A percentile compares a stretch with the other conserved stretches of the same genome.
phyloP scores from a whole-genome alignment of 129 eudicot genomes.

The Solidago caesia region DNA sequence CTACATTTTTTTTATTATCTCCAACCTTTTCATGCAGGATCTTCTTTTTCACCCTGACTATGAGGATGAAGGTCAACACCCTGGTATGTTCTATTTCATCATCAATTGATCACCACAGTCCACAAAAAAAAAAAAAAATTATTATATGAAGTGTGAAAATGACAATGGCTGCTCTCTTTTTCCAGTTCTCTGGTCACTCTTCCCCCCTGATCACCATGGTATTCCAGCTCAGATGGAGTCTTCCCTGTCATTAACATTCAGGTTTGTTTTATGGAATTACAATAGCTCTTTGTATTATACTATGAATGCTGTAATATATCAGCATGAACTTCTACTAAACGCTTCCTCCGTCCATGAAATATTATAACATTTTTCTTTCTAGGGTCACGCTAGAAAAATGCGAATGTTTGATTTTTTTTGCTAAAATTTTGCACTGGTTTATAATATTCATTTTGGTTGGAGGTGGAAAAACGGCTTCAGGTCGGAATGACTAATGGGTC shows the following conservation, averaged over 20 bases:
- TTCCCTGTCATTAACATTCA: conserved; percentile 82
- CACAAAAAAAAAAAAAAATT: background rate
- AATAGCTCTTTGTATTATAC: background rate
- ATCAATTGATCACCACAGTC: background rate
- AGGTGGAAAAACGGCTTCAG: background rate
- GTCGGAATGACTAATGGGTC: background rate
- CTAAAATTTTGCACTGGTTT: background rate
- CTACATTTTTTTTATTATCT: background rate
- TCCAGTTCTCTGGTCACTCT: conserved; percentile 85
- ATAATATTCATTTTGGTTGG: background rate
- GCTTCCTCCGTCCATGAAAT: conserved; percentile 13
- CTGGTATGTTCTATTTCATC: conserved; percentile 47
- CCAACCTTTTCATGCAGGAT: conserved; percentile 43
- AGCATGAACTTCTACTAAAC: background rate
- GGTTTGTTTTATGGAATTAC: conserved; percentile 39
- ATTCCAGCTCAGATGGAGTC: conserved; percentile 67
- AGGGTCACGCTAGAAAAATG: background rate
- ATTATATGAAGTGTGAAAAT: conserved; percentile 7
- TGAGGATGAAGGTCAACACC: conserved; percentile 52
- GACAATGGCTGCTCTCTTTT: conserved; percentile 21
- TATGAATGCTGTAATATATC: conserved; percentile 2
- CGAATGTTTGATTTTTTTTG: background rate
- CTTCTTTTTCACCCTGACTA: conserved; percentile 57
- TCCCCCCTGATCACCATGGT: conserved; percentile 58
- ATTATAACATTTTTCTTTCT: background rate